Evolutionary conservation across 2,329 filamentous ascomycete genomes (phyloP), one percentile per base, ranked within the genome.

Genomic region (Tolypocladium amazonense): DNA sequence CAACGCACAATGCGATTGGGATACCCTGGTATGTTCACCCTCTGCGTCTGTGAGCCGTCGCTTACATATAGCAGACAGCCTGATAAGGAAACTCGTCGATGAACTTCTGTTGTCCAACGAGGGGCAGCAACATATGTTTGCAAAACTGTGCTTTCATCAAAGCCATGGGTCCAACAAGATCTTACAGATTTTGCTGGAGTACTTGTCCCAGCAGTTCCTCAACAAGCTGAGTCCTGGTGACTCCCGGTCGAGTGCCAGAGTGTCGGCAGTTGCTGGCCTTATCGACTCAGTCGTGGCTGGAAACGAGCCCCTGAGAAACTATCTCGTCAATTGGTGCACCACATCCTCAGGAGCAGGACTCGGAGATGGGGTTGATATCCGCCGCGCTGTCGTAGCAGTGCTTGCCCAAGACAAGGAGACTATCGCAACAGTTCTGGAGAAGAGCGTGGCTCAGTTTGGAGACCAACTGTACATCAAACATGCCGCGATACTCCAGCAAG

Each of bases 401-500:
- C 70, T 90, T 25, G 77, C 80, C 14, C 72, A 79, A 45, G 77
- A 80, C 55, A 81, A 75, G 61, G 78, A 79, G 1, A 74, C 73
- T 25, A 73, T 90, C 2, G 74, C 79, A 6, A 75, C 70, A 0
- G 75, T 89, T 41, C 70, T 93, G 59, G 85, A 92, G 66, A 90
- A 85, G 68, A 83, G 81, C 56, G 76, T 96, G 56, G 78, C 77
- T 45, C 83, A 88, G 56, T 96, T 97, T 71, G 90, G 90, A 1
- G 92, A 97, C 66, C 85, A 88, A 56, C 77, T 97, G 14, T 96
- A 92, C 67, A 91, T 97, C 65, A 89, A 85, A 60, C 92, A 97
- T 72, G 84, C 88, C 0, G 87, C 92, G 6, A 83, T 89, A n/a
- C 70, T 94, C 45, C 89, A 92, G 68, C 94, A 99, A 80, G 90